Conservation (phyloP, 306 rosid genomes). For the Astragalus membranaceus region DNA sequence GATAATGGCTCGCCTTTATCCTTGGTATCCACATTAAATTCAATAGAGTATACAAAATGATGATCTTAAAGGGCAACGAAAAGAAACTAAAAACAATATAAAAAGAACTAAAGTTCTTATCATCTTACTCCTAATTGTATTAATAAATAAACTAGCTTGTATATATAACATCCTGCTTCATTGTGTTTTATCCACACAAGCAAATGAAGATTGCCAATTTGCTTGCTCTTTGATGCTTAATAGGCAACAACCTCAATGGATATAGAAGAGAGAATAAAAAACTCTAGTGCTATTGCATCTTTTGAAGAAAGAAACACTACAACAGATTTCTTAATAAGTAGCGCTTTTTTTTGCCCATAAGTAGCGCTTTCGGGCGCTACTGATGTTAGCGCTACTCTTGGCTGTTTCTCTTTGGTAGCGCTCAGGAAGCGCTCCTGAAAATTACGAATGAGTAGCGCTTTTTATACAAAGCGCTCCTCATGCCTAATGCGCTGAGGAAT, state of each 20-base stretch:
- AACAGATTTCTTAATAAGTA: no score
- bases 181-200: neutral
- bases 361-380: no score
- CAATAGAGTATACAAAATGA: constrained; percentile 4
- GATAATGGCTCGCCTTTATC: neutral
- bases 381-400: no score
- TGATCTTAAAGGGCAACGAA: constrained; percentile 17
- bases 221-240: neutral
- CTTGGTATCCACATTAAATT: constrained; percentile 6
- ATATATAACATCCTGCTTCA: neutral
- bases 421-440: no score
- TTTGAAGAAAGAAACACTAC: no score
- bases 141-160: neutral
- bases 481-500: no score
- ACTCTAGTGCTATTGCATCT: neutral
- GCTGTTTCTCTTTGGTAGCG: no score
- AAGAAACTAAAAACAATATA: constrained; percentile 14
- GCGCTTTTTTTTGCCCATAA: no score
- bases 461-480: no score
- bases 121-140: neutral
- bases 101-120: neutral
- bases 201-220: neutral
- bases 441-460: no score
- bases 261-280: neutral
- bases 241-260: neutral